phyloP scores from a whole-genome alignment of 2,329 filamentous ascomycete genomes.

The Macroventuria anomochaeta region DNA sequence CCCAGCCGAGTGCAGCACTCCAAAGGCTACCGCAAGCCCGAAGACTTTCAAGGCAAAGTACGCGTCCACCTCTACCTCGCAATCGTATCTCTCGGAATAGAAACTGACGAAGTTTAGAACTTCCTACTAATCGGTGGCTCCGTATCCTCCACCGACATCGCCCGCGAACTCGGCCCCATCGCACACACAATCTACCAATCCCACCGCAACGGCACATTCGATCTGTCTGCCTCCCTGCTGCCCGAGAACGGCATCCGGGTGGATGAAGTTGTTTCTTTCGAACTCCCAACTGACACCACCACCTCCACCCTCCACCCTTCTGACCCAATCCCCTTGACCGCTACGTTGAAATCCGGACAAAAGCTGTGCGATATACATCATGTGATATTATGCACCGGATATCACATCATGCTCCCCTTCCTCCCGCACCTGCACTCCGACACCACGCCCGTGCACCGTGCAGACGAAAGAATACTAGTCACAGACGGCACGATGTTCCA shows the following conservation, averaged over 20 bases:
- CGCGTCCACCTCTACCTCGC: neutral
- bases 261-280: constrained; percentile 58
- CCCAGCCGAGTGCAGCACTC: constrained; percentile 58
- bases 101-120: constrained; percentile 46
- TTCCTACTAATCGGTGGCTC: constrained; percentile 64
- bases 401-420: constrained; percentile 72
- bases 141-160: constrained; percentile 63
- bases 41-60: constrained; percentile 61
- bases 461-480: constrained; percentile 62
- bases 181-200: constrained; percentile 60
- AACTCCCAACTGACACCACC: constrained; percentile 25
- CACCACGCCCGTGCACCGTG: constrained; percentile 53
- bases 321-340: constrained; percentile 56
- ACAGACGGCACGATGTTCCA: constrained; percentile 69
- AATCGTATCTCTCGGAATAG: too few relatives aligned
- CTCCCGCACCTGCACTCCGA: constrained; percentile 60
- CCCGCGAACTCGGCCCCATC: constrained; percentile 56
- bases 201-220: constrained; percentile 66
- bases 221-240: constrained; percentile 61
- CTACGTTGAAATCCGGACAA: constrained; percentile 62
- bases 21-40: constrained; percentile 58
- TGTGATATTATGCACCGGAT: constrained; percentile 72
- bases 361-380: constrained; percentile 63
- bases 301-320: constrained; percentile 19
- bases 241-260: constrained; percentile 62